Base-by-base conservation (phyloP, 2,329 filamentous ascomycete genomes). In the Scleromitrula shiraiana region DNA sequence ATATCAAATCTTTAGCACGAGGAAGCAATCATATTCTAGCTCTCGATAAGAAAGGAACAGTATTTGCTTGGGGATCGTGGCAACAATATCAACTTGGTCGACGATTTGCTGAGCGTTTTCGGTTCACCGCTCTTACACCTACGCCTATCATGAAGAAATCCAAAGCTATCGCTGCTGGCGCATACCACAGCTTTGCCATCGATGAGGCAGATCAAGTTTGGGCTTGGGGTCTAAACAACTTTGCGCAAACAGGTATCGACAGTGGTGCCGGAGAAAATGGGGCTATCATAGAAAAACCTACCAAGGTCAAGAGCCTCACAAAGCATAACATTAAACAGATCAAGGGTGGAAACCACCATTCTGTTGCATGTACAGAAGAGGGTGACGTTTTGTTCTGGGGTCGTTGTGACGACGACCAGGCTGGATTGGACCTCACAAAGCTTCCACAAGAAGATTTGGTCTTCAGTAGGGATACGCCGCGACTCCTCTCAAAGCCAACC, bases 211-310 rank as follows among this genome's bases (percentile, higher is more conserved):
- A 82, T 32, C 74, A 77, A 24, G 83, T 91, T 26, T 93, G 81
- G 67, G 78, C 82, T 0, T 95, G 88, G 88, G 88, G 89, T 20
- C 71, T 91, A 24, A 95, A 95, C 74, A 89, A 85, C 67, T 94
- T 86, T 65, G 85, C 83, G 53, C 83, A 95, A 69, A 86, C 85
- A 14, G 88, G 84, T 29, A 74, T 83, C 50, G 70, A 72, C 14
- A 74, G 78, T 36, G 72, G 75, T 46, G 80, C 77, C 12, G 83
- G 82, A 26, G 77, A 83, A 50, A 79, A 84, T 55, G 83, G 83
- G 27, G 79, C 83, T 52, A 76, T 95, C 42, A 74, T 85, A 5
- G 9, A 2, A 10, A 40, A 19, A 6, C 47, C 47, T 14, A 49
- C 41, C 4, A 7, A 37, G 7, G 35, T 49, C 12, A 22, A 30